Conservation (phyloP, 2,329 filamentous ascomycete species). For the Thyridium curvatum region DNA sequence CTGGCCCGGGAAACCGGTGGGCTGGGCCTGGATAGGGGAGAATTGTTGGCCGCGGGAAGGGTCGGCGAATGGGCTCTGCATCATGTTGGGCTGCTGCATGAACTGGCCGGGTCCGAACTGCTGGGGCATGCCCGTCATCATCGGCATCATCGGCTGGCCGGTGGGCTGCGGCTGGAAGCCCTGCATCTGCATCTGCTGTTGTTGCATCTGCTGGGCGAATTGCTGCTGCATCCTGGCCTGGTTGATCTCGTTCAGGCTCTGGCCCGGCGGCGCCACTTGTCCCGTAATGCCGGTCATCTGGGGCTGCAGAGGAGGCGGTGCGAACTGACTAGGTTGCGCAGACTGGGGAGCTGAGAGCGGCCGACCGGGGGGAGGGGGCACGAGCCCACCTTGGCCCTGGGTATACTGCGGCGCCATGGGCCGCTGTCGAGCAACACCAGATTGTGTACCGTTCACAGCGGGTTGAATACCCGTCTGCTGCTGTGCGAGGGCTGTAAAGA, state of each 20-base stretch:
- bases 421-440: conserved; percentile 47
- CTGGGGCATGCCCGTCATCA: conserved; percentile 36
- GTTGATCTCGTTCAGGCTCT: conserved; percentile 68
- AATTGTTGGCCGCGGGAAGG: conserved; percentile 33
- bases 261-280: conserved; percentile 65
- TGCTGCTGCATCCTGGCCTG: conserved; percentile 61
- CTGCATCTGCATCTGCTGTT: conserved; percentile 22
- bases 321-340: conserved; percentile 66
- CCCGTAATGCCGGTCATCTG: conserved; percentile 70
- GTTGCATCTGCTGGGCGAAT: conserved; percentile 41
- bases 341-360: conserved; percentile 85
- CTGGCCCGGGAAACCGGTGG: conserved; percentile 51
- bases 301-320: conserved; percentile 68
- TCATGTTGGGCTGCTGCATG: conserved; percentile 26
- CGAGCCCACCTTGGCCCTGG: conserved; percentile 55
- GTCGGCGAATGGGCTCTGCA: conserved; percentile 31
- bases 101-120: conserved; percentile 31
- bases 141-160: conserved; percentile 37
- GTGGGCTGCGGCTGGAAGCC: conserved; percentile 25
- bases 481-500: conserved; percentile 45
- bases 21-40: conserved; percentile 49
- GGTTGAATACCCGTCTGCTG: conserved; percentile 40
- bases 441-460: conserved; percentile 29
- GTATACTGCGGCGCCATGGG: conserved; percentile 62
- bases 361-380: conserved; percentile 69